Conservation (phyloP, 306 rosid species). For the Casuarina cunninghamiana region DNA sequence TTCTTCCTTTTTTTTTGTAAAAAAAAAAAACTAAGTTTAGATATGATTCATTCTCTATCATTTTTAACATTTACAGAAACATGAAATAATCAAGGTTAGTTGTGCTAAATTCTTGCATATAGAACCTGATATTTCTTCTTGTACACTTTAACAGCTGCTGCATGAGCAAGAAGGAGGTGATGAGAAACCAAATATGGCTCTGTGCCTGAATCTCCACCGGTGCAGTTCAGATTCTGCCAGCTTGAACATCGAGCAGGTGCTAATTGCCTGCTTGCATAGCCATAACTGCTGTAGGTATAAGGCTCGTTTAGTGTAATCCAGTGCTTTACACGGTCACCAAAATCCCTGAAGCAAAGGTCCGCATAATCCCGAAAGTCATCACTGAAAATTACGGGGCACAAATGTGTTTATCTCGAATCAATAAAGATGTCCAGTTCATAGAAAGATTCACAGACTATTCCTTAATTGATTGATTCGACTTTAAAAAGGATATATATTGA, state of each 20-base stretch:
- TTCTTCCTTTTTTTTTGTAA: too few relatives aligned
- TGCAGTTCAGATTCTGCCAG: slow-evolving; percentile 43
- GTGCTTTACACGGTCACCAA: slow-evolving; percentile 45
- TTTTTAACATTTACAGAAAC: too few relatives aligned
- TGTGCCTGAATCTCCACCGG: slow-evolving; percentile 37
- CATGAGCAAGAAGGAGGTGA: slow-evolving; percentile 52
- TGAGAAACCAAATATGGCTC: slow-evolving; percentile 54
- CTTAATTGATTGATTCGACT: too few relatives aligned
- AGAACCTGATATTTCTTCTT: slow-evolving; percentile 48
- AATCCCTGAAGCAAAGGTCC: slow-evolving; percentile 37
- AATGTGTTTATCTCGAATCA: too few relatives aligned
- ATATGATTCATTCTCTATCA: too few relatives aligned
- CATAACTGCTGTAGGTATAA: slow-evolving; percentile 15
- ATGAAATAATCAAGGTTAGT: too few relatives aligned
- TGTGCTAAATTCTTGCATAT: too few relatives aligned
- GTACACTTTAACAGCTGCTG: slow-evolving; percentile 38
- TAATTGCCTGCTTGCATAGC: slow-evolving; percentile 26
- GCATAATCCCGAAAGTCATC: slow-evolving; percentile 32
- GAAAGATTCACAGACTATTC: too few relatives aligned
- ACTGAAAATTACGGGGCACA: background rate
- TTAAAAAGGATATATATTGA: too few relatives aligned
- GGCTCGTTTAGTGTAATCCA: slow-evolving; percentile 53
- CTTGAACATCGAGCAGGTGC: slow-evolving; percentile 48
- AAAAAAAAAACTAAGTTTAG: too few relatives aligned
- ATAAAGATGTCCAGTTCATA: too few relatives aligned